Evolutionary conservation across 192 early-diverging fungal genomes (phyloP), one percentile per base, ranked within the genome.

Genomic region (Tieghemiomyces parasiticus): DNA sequence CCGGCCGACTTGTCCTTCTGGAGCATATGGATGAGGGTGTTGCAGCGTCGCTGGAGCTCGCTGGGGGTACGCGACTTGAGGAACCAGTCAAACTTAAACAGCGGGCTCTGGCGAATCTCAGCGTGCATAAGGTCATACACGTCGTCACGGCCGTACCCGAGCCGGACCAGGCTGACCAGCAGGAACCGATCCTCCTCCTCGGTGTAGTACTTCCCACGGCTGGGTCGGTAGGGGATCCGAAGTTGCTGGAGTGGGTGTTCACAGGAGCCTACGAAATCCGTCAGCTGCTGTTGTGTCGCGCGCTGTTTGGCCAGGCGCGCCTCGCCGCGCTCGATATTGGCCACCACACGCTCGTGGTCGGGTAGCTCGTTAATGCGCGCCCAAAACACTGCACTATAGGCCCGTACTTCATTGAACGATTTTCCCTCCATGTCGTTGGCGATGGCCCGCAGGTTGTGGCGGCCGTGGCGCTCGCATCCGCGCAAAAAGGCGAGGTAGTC

Each of bases 21-120:
- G 34, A 87, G 65, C 49, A 85, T 65, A 51, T 62, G 71, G 47
- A 95, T 81, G 24, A 95, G 74, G 10, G 89, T 91, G 46, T 85
- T 81, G 67, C 91, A 93, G 16, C 93, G 81, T 28, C 90, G 72
- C 49, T 79, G 74, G 52, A 95, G 77, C 66, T 95, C 92, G 52
- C 81, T 72, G 3, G 91, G 70, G 31, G 92, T 94, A 35, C 95
- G 77, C 38, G 90, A 92, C 70, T 95, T 96, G 62, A 99, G 81
- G 73, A 93, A 99, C 93, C 93, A 99, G 65, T 99, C 90, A 67
- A 99, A 99, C 35, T 88, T 72, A 77, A 99, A 96, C 35, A 93
- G 53, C 3, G 87, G 81, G 25, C 82, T 83, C 61, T 79, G 71
- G 33, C 82, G 85, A 29, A 96, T 78, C 60, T 95, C 92, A 50